These are phyloP conservation scores for Mycena vitilis DNA, from an alignment of 768 basidiomycete genomes.

Conservation along the genomic window DNA sequence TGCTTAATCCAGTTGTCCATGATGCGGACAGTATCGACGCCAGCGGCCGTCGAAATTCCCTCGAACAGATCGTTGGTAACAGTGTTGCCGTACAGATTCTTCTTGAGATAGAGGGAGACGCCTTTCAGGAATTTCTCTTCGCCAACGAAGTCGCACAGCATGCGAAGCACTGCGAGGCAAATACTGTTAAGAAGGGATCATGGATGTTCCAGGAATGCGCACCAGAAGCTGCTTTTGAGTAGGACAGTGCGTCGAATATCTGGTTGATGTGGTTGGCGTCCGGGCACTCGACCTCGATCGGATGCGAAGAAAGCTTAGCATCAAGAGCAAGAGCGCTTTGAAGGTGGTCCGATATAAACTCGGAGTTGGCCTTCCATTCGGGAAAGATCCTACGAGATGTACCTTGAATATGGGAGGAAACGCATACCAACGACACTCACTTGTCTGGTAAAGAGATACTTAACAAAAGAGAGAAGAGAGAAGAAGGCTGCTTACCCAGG, in stretches of 20 bases:
- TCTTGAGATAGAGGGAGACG: slow-evolving; percentile 92
- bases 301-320: slow-evolving; percentile 88
- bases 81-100: slow-evolving; percentile 86
- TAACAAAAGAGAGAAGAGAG: neutral
- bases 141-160: slow-evolving; percentile 90
- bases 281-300: slow-evolving; percentile 91
- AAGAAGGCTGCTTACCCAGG: slow-evolving; percentile 59
- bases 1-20: slow-evolving; percentile 95
- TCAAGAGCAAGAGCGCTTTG: slow-evolving; percentile 85
- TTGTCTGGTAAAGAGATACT: slow-evolving; percentile 56
- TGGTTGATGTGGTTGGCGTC: slow-evolving; percentile 90
- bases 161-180: slow-evolving; percentile 77
- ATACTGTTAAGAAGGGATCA: neutral
- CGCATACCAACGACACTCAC: slow-evolving; percentile 47
- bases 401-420: neutral
- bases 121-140: slow-evolving; percentile 89
- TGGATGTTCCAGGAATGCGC: slow-evolving; percentile 27
- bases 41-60: slow-evolving; percentile 82
- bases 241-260: slow-evolving; percentile 92
- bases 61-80: slow-evolving; percentile 90
- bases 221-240: slow-evolving; percentile 87
- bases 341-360: slow-evolving; percentile 84
- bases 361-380: slow-evolving; percentile 86
- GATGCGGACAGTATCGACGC: slow-evolving; percentile 76
- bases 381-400: slow-evolving; percentile 68